phyloP scores from a whole-genome alignment of 2,329 filamentous ascomycete species.

The Pseudogymnoascus sp. region DNA sequence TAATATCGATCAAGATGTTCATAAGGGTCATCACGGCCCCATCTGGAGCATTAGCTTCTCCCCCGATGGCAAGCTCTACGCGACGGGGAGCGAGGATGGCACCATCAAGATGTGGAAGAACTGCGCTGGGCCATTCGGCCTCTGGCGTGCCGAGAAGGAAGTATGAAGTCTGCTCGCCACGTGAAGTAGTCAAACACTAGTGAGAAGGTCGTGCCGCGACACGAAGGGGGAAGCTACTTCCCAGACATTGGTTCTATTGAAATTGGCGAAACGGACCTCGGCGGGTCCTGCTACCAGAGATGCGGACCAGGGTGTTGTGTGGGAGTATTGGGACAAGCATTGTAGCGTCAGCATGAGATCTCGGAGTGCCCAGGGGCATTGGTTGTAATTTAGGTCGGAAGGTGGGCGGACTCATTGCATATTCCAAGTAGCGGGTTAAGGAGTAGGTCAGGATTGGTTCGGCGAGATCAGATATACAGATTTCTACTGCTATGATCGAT shows the following conservation, averaged over 20 bases:
- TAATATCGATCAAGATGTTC: conserved; percentile 52
- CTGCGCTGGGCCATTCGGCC: conserved; percentile 54
- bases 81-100: conserved; percentile 91
- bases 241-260: background rate
- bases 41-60: conserved; percentile 96
- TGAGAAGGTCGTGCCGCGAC: background rate
- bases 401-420: conserved; percentile 4
- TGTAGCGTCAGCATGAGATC: background rate
- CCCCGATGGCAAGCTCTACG: conserved; percentile 91
- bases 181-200: background rate
- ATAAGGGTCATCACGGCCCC: conserved; percentile 94
- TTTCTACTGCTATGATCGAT: background rate
- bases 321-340: conserved; percentile 2
- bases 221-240: background rate
- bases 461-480: conserved; percentile 1
- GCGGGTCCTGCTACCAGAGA: background rate
- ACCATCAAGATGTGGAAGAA: conserved; percentile 90
- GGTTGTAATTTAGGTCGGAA: conserved; percentile 2
- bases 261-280: background rate
- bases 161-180: background rate
- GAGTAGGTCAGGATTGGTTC: background rate
- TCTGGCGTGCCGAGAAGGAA: conserved; percentile 38
- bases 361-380: background rate
- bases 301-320: background rate
- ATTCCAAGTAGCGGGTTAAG: background rate